Evolutionary conservation across 2,329 filamentous ascomycete species (phyloP).

Genomic region (Colletotrichum tabaci): DNA sequence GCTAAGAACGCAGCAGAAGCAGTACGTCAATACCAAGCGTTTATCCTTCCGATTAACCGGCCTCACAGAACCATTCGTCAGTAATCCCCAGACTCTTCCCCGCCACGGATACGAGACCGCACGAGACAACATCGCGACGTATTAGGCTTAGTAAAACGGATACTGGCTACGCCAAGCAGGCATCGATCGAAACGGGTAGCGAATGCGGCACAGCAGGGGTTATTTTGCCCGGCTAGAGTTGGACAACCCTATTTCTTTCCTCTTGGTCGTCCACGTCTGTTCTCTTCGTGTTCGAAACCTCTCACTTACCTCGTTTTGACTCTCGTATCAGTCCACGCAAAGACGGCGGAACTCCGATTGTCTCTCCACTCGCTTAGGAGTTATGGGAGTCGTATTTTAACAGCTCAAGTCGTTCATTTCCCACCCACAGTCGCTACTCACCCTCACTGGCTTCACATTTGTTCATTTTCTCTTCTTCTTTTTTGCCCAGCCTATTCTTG

Average conservation of each 20-base stretch:
- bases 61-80: neutral
- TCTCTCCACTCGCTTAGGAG: neutral
- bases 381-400: neutral
- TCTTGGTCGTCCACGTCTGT: too few relatives aligned
- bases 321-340: neutral
- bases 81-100: neutral
- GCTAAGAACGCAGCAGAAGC: neutral
- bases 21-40: too few relatives aligned
- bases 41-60: neutral
- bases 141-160: slow-evolving; percentile 1
- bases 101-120: neutral
- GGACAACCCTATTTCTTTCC: neutral
- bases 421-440: neutral
- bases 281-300: too few relatives aligned
- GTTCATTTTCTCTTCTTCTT: too few relatives aligned
- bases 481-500: too few relatives aligned
- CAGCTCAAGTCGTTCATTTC: neutral
- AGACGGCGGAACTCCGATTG: neutral
- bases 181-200: neutral
- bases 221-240: neutral
- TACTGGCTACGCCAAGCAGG: neutral
- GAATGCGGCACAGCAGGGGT: slow-evolving; percentile 22
- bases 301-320: neutral
- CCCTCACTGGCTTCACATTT: neutral
- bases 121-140: neutral